These are phyloP conservation scores for Beauveria asiatica DNA, from an alignment of 2,329 filamentous ascomycete species.

Conservation along the genomic window DNA sequence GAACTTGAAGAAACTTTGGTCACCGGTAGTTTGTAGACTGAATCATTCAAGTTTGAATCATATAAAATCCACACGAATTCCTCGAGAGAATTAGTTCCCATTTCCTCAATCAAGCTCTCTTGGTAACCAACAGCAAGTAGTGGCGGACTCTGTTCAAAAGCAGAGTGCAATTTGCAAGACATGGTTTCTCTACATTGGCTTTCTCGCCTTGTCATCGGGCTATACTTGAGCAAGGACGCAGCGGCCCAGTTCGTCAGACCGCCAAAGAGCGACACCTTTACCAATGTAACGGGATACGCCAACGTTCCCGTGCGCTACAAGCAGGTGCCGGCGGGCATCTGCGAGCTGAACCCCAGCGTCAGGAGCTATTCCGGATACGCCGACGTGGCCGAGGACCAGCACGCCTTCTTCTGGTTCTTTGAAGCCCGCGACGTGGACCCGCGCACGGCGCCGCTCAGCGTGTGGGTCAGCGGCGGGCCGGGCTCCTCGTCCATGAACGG, in stretches of 20 bases:
- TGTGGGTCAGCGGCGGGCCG: constrained; percentile 53
- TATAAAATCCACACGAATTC: too few species aligned
- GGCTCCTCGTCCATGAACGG: constrained; percentile 29
- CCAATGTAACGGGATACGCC: constrained; percentile 14
- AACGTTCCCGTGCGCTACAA: constrained; percentile 16
- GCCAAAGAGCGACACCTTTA: constrained; percentile 11
- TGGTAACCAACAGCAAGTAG: too few species aligned
- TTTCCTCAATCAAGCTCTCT: too few species aligned
- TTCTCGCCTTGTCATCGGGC: not conserved
- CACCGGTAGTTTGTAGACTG: too few species aligned
- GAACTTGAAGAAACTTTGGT: too few species aligned
- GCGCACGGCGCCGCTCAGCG: constrained; percentile 30
- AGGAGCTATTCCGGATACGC: constrained; percentile 46
- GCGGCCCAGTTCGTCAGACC: constrained; percentile 18
- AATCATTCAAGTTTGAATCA: too few species aligned
- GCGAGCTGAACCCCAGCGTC: constrained; percentile 26
- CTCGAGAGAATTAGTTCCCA: too few species aligned
- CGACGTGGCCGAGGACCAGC: constrained; percentile 19
- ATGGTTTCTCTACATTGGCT: not conserved
- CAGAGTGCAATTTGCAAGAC: not conserved
- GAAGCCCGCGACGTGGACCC: constrained; percentile 18
- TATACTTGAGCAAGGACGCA: not conserved
- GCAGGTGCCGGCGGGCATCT: constrained; percentile 31
- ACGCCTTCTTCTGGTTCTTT: constrained; percentile 22
- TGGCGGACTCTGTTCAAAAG: too few species aligned